phyloP scores from a whole-genome alignment of 768 basidiomycete species.

The Mycena olivaceomarginata region DNA sequence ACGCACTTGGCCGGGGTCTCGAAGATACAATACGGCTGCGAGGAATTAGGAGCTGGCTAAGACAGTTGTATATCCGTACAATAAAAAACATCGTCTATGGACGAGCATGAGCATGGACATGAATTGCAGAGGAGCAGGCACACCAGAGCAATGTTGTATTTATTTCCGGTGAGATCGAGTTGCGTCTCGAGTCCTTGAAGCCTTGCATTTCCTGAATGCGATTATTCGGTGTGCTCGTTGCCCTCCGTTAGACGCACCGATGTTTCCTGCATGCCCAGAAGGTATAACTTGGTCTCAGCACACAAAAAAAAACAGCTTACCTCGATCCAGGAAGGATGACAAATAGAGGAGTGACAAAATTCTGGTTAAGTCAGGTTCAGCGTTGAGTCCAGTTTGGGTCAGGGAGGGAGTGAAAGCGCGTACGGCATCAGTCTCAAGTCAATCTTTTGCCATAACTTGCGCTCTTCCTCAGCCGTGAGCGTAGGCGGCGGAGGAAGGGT shows the following conservation, averaged over 20 bases:
- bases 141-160: conserved; percentile 82
- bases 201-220: conserved; percentile 75
- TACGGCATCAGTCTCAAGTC: conserved; percentile 73
- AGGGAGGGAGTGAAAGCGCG: too few relatives aligned
- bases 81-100: conserved; percentile 82
- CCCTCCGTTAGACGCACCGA: conserved; percentile 59
- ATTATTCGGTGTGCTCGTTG: not conserved
- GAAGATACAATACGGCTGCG: conserved; percentile 75
- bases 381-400: too few relatives aligned
- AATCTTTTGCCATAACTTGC: conserved; percentile 73
- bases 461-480: conserved; percentile 70
- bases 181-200: conserved; percentile 77
- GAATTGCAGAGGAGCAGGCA: not conserved
- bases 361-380: too few relatives aligned
- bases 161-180: conserved; percentile 72
- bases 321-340: conserved; percentile 75
- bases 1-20: conserved; percentile 84
- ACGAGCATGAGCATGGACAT: not conserved
- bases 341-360: conserved; percentile 78
- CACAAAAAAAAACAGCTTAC: conserved; percentile 46
- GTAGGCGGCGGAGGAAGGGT: conserved; percentile 65
- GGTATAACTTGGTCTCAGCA: not conserved
- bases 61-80: conserved; percentile 53
- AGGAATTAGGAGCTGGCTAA: conserved; percentile 8
- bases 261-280: conserved; percentile 66